A percentile compares a stretch with the other conserved stretches of the same genome.
Evolutionary conservation across 2,329 filamentous ascomycete species (phyloP).

Genomic region (Penicillium sp.): DNA sequence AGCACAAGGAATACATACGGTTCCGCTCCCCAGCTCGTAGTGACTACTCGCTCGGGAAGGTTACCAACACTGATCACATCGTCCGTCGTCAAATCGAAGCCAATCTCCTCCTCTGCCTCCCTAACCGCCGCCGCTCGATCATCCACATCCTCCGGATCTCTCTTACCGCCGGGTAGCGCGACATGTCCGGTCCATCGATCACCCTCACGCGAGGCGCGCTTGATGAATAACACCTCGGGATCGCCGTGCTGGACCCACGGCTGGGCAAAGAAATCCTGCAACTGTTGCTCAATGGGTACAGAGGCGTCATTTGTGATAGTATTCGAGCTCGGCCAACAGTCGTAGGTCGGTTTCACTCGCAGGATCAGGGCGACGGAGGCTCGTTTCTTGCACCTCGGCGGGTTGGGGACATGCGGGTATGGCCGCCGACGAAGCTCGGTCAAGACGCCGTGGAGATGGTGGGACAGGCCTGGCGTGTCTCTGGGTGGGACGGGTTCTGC

Average conservation of each 20-base stretch:
- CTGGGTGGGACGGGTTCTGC: not conserved
- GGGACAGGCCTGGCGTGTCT: conserved; percentile 20
- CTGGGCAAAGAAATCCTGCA: conserved; percentile 63
- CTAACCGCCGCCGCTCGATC: conserved; percentile 64
- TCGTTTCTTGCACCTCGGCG: conserved; percentile 55
- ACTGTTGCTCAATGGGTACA: conserved; percentile 39
- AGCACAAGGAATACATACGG: conserved; percentile 44
- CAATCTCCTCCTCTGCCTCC: conserved; percentile 68
- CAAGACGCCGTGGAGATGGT: conserved; percentile 35
- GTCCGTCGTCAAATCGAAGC: conserved; percentile 57
- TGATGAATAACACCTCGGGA: conserved; percentile 71
- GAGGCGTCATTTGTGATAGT: conserved; percentile 21
- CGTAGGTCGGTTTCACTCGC: conserved; percentile 60
- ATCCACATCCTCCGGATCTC: conserved; percentile 64
- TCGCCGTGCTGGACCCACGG: conserved; percentile 67
- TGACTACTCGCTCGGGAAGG: conserved; percentile 66
- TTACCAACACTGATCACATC: conserved; percentile 58
- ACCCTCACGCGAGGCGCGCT: conserved; percentile 63
- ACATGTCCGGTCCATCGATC: conserved; percentile 72
- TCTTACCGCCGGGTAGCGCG: conserved; percentile 67
- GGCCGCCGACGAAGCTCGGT: conserved; percentile 36
- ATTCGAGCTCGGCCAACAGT: conserved; percentile 52
- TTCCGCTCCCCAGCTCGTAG: conserved; percentile 65
- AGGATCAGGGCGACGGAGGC: conserved; percentile 68
- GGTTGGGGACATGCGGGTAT: conserved; percentile 49